Evolutionary conservation across 257 asterid species (phyloP), one percentile per base, ranked within the genome.

Genomic region (Gynochthodes officinalis): DNA sequence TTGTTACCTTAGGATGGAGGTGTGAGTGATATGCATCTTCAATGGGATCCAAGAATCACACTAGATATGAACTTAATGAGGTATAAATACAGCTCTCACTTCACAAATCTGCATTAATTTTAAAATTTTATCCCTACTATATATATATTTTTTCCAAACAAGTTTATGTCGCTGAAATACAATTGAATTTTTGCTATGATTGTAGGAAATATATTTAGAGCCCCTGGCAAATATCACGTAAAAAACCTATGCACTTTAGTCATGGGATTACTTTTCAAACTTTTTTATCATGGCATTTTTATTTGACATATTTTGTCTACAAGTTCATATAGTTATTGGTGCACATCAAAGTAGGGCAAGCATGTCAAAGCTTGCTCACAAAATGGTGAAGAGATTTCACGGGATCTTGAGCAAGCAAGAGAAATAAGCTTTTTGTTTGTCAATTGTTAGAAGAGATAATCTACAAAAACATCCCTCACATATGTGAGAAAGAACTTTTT

Each of bases 331-430:
- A 85, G 96, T 87, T 54, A 78, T 84, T 46, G 77, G 65, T 44
- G 78, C 84, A 2, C 62, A 74, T 40, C 78, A 85, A n/a, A 95
- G 89, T 4, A 77, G 81, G 73, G 79, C 78, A 71, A 85, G 76
- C 79, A 25, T 86, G 11, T 76, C 84, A 88, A 74, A 84, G 49
- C 87, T 90, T 14, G 90, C 89, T 8, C 88, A 90, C 27, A 82
- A 91, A 75, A 86, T 90, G 97, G 83, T 87, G 73, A 84, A 78
- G 75, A 83, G 32, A 10, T 93, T 90, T 21, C 79, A 76, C 71
- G 88, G 79, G 79, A 66, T 49, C 1, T 68, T 90, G 75, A 77
- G 89, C 82, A 84, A 84, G 83, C 78, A 86, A 0, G 87, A 83
- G 16, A 82, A 70, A 69, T 57, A 75, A 0, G 85, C 88, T 23